Base-by-base conservation (phyloP, 306 rosid species). In the Corylus heterophylla region DNA sequence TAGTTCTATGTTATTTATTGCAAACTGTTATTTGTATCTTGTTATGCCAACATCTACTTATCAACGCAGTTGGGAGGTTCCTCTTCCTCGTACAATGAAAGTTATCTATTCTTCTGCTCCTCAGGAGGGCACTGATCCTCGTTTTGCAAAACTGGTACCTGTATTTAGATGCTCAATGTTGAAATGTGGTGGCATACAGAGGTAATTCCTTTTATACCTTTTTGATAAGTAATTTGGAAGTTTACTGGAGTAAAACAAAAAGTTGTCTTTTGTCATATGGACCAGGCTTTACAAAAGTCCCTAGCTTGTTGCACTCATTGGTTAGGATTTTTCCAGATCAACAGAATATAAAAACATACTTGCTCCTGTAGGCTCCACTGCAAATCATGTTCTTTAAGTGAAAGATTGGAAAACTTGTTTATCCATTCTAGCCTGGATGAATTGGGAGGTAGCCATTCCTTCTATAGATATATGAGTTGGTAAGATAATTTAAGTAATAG, bases 21-120 rank as follows among this genome's bases (percentile, higher is more conserved):
- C 76, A 71, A 25, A 18, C 17, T n/a, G 12, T 35, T 12, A 20
- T 8, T 11, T 56, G 48, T 45, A 22, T 63, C 61, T 75, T 50
- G 16, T 45, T 54, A 77, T 81, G 79, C 86, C 74, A 47, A 80
- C 69, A 78, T 76, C 63, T 77, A 51, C 63, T 69, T 76, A 62
- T 74, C 54, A 83, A 84, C 86, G 83, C 89, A 95, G 98, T 49
- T 95, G 99, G 99, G 98, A 95, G 82, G 90, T 95, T 84, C 98
- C 97, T 81, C 87, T 85, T 84, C 98, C 97, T 88, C 81, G 71
- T 78, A 84, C 84, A 44, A 35, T 90, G 86, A 86, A 82, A 81
- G 85, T 59, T 54, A 84, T 91, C 73, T 95, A 90, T 89, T 76
- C 72, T 74, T 69, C 82, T 31, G 61, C 69, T 69, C 82, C 70